Conservation (phyloP, 495 filamentous ascomycete species). For the Letharia columbiana region DNA sequence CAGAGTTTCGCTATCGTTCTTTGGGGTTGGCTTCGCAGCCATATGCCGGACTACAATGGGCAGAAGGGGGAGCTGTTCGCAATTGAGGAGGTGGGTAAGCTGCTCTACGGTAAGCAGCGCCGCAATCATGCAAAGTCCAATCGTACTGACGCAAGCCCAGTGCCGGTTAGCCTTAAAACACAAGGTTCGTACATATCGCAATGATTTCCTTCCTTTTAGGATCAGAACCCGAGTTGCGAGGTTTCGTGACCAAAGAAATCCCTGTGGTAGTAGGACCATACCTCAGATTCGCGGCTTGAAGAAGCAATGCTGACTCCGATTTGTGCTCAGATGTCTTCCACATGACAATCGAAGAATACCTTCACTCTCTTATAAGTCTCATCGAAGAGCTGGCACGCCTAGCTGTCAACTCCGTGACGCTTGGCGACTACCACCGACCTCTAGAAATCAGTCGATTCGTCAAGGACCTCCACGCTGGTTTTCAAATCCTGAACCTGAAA, state of each 20-base stretch:
- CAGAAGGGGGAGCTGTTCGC: slow-evolving; percentile 60
- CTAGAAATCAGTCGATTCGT: slow-evolving; percentile 82
- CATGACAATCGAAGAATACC: slow-evolving; percentile 92
- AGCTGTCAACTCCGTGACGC: slow-evolving; percentile 91
- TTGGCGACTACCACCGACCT: slow-evolving; percentile 79
- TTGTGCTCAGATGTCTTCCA: slow-evolving; percentile 71
- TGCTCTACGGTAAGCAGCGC: slow-evolving; percentile 54
- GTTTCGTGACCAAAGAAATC: background rate
- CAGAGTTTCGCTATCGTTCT: slow-evolving; percentile 60
- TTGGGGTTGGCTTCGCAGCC: slow-evolving; percentile 67
- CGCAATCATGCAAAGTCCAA: background rate
- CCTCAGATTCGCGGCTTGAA: background rate
- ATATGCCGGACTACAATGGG: slow-evolving; percentile 27
- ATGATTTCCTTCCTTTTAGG: background rate
- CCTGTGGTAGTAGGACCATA: background rate
- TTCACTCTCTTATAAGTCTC: slow-evolving; percentile 73
- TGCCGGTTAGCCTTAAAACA: slow-evolving; percentile 88
- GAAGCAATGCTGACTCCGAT: background rate
- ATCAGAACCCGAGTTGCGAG: background rate
- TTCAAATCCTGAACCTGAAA: slow-evolving; percentile 94
- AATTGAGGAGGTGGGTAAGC: slow-evolving; percentile 75
- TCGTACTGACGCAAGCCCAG: slow-evolving; percentile 35
- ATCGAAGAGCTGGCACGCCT: slow-evolving; percentile 87
- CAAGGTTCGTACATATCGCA: slow-evolving; percentile 26
- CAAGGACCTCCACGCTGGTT: slow-evolving; percentile 90